Evolutionary conservation across 2,329 filamentous ascomycete genomes (phyloP), one percentile per base, ranked within the genome.

Genomic region (Nannizziopsis arthrosporioides): DNA sequence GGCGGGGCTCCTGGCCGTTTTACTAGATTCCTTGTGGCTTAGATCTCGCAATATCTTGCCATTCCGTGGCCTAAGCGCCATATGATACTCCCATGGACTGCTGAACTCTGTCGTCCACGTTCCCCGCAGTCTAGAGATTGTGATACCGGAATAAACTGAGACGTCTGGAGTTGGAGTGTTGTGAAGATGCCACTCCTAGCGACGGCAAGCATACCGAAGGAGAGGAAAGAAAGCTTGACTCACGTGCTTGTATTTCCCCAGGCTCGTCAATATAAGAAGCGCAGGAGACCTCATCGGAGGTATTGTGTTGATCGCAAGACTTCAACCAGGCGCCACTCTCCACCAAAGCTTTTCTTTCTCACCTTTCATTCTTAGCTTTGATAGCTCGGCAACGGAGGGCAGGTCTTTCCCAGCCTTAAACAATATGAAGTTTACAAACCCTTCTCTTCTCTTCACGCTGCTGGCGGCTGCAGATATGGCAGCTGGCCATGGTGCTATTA

Each of bases 361-460:
- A 18, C 36, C 27, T 30, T 47, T n/a, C 10, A 41, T 42, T 47
- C 45, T 40, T 44, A 35, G 34, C 42, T 49, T 44, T 49, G 40
- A 44, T 9, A 95, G 71, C 3, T 84, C 69, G 1, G 89, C 87
- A 45, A 84, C 83, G 0, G 77, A 81, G 0, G 89, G 88, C 14
- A 85, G 76, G 32, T 94, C 73, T 53, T 83, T 86, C 2, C 82
- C 82, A 95, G 70, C 51, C 83, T 80, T 37, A 35, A 1, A 31
- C 36, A 42, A 7, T 19, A 50, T 50, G 48, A 22, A 27, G n/a
- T 40, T 45, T n/a, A 41, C 19, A 30, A 41, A 34, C 35, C 10
- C 30, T 37, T 42, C 30, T 14, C 10, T 42, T 44, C 42, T 48
- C 43, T 48, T 77, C 59, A 66, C 71, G 59, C 67, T 78, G 63